These are phyloP conservation scores for Fusarium buxicola DNA, from an alignment of 2,329 filamentous ascomycete genomes.

Conservation along the genomic window DNA sequence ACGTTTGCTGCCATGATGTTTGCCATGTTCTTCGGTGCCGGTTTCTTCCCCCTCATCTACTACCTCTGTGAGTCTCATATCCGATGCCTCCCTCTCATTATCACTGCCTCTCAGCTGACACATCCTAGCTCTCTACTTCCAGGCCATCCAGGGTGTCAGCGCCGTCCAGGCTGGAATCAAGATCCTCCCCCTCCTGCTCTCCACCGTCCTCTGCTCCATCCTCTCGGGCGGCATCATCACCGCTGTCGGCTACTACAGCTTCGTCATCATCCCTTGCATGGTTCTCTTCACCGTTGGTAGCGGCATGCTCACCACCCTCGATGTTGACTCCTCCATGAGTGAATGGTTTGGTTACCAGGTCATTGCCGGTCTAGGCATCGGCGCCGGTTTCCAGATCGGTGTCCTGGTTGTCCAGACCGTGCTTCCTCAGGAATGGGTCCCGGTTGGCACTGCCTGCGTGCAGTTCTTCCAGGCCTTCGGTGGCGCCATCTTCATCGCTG, in stretches of 20 bases:
- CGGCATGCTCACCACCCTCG: constrained; percentile 67
- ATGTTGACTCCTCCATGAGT: constrained; percentile 57
- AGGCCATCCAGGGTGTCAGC: constrained; percentile 64
- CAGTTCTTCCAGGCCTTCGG: constrained; percentile 74
- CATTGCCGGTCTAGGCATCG: constrained; percentile 65
- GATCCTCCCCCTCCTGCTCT: constrained; percentile 64
- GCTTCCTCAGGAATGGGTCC: constrained; percentile 60
- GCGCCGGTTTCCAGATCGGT: constrained; percentile 61
- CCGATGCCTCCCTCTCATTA: not conserved
- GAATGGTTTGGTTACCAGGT: constrained; percentile 71
- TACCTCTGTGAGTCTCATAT: constrained; percentile 58
- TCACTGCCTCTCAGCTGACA: constrained; percentile 23
- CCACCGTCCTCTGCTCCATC: constrained; percentile 62
- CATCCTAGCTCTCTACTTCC: constrained; percentile 61
- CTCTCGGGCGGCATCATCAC: constrained; percentile 57
- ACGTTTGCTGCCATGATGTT: constrained; percentile 58
- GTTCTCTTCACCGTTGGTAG: constrained; percentile 58
- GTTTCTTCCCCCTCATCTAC: constrained; percentile 65
- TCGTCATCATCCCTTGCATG: constrained; percentile 56
- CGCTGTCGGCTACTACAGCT: constrained; percentile 56
- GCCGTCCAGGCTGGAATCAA: constrained; percentile 67
- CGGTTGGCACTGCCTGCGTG: constrained; percentile 63
- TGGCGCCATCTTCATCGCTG: constrained; percentile 72
- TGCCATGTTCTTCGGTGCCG: constrained; percentile 61
- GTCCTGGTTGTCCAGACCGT: constrained; percentile 65